Evolutionary conservation across 2,329 filamentous ascomycete species (phyloP), one percentile per base, ranked within the genome.

Genomic region (Didymellaceae sp.): DNA sequence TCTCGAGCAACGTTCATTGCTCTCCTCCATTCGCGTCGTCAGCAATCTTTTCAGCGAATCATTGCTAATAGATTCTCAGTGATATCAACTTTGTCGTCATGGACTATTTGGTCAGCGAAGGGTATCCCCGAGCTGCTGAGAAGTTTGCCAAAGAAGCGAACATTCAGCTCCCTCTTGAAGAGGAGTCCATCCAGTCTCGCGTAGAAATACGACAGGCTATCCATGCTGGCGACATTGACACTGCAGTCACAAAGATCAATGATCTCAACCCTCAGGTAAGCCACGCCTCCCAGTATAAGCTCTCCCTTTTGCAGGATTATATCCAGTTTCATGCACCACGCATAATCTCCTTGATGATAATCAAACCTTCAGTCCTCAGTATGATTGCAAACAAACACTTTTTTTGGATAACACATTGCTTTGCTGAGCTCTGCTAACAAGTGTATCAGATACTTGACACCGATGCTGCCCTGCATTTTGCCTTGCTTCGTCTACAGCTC

Each of bases 281-380:
- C 73, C 41, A 34, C 35, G 18, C 14, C 28, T 37, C 32, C n/a
- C 10, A 14, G 18, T 14, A 25, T 11, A 4, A 18, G 25, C n/a
- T 16, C n/a, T 14, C 55, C 61, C 10, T 32, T 78, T 84, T 82
- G 83, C 77, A 92, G 94, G 94, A 99, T 99, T 96, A 96, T 81
- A 90, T 81, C 83, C 60, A 88, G 82, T 92, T 86, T 96, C 93
- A 99, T 99, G 94, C 94, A 99, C 94, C 94, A 99, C 94, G 91
- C 94, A 91, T 94, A 97, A 85, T 65, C 49, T 85, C 86, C 84
- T 85, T 94, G 94, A 95, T 95, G 93, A 97, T 83, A 86, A 87
- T 80, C 79, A 85, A 83, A 71, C 66, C 86, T 89, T 89, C 86
- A 90, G 85, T 89, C 85, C 84, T 89, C 85, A 89, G 84, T 87